Conservation (phyloP, 225 moss, liverwort and hornwort genomes). For the Physcomitrellopsis africana region DNA sequence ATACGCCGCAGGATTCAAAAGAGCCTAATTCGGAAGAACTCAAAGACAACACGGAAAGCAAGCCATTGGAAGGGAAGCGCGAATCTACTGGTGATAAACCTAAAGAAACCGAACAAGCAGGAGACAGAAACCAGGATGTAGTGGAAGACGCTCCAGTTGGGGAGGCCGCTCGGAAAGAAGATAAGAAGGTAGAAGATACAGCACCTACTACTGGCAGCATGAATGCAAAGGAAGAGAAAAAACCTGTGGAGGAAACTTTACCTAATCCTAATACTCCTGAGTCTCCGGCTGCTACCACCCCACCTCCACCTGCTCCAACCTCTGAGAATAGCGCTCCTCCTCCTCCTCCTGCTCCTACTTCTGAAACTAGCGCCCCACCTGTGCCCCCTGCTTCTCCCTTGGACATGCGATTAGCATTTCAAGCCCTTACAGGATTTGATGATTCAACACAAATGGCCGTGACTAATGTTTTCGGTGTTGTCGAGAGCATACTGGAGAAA, state of each 20-base stretch:
- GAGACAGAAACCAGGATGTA: slow-evolving; percentile 28
- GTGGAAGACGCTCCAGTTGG: slow-evolving; percentile 32
- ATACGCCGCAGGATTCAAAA: slow-evolving; percentile 17
- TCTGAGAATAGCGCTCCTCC: slow-evolving; percentile 23
- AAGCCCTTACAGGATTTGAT: slow-evolving; percentile 89
- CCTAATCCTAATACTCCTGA: slow-evolving; percentile 39
- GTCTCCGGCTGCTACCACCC: slow-evolving; percentile 29
- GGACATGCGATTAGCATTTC: slow-evolving; percentile 58
- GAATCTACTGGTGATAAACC: slow-evolving; percentile 13
- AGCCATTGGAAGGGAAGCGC: slow-evolving; percentile 27
- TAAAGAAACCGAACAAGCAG: slow-evolving; percentile 13
- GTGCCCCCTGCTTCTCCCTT: slow-evolving; percentile 31
- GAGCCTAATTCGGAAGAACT: slow-evolving; percentile 19
- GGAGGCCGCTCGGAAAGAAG: slow-evolving; percentile 38
- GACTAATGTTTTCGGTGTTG: slow-evolving; percentile 96
- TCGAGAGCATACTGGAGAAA: slow-evolving; percentile 83
- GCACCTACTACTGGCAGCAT: slow-evolving; percentile 28
- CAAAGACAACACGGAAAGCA: slow-evolving; percentile 31
- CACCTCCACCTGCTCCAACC: slow-evolving; percentile 32
- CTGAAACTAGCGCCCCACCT: slow-evolving; percentile 26
- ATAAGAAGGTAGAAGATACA: slow-evolving; percentile 31
- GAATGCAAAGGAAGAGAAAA: slow-evolving; percentile 39
- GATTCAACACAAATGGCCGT: slow-evolving; percentile 99
- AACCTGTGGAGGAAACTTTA: slow-evolving; percentile 32
- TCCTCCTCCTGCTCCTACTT: slow-evolving; percentile 27